Percentiles rank a stretch among this genome's conserved stretches.
phyloP scores from a whole-genome alignment of 2,329 filamentous ascomycete species.

The Arthrocladium fulminans region DNA sequence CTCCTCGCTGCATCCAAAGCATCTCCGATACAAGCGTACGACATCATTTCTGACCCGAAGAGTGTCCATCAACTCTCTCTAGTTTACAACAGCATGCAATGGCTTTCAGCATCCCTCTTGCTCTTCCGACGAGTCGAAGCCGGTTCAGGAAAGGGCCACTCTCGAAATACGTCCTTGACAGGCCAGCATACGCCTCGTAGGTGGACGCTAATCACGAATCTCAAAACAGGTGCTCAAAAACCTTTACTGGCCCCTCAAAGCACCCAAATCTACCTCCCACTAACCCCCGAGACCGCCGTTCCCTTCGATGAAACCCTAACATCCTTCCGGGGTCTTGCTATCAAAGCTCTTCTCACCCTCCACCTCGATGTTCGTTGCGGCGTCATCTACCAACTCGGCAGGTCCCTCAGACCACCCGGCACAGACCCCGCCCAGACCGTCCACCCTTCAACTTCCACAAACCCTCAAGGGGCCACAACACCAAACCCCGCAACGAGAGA shows the following conservation, averaged over 20 bases:
- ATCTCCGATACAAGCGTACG: constrained; percentile 59
- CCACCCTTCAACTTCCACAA: constrained; percentile 23
- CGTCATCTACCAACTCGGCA: constrained; percentile 66
- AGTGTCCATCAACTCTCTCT: constrained; percentile 76
- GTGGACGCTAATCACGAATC: constrained; percentile 72
- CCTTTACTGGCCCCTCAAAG: constrained; percentile 10
- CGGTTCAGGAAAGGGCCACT: constrained; percentile 43
- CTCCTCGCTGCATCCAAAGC: constrained; percentile 48
- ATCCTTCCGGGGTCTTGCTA: constrained; percentile 72
- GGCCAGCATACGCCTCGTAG: constrained; percentile 46
- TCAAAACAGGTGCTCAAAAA: constrained; percentile 27
- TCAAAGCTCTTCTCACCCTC: constrained; percentile 70
- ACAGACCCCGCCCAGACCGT: constrained; percentile 6
- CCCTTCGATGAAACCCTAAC: constrained; percentile 80
- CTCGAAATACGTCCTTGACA: constrained; percentile 38
- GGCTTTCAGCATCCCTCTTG: constrained; percentile 77
- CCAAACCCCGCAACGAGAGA: constrained; percentile 57
- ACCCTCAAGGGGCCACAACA: constrained; percentile 37
- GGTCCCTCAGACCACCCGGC: constrained; percentile 51
- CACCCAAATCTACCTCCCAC: constrained; percentile 62
- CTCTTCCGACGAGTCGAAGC: constrained; percentile 73
- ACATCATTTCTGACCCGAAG: constrained; percentile 84
- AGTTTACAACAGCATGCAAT: constrained; percentile 96
- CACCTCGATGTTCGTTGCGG: constrained; percentile 84
- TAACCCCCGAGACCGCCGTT: constrained; percentile 77